Percentiles rank a stretch among this genome's conserved stretches.
Conservation (phyloP, 805 yeast genomes). For the Pichia phayaonensis region DNA sequence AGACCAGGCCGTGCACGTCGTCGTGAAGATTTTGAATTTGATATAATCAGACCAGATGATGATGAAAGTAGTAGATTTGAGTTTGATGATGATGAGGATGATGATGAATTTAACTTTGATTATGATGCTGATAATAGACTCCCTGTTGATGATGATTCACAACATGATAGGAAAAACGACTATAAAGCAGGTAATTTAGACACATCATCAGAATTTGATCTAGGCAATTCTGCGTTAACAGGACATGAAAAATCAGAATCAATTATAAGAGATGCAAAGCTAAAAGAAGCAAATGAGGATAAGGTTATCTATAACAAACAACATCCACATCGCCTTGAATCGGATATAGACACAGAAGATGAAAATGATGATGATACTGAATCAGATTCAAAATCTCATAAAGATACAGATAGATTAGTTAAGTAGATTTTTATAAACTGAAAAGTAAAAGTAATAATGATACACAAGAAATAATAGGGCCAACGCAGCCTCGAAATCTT, state of each 20-base stretch:
- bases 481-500: background rate
- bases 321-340: background rate
- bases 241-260: constrained; percentile 1
- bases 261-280: constrained; percentile 1
- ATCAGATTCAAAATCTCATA: background rate
- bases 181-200: background rate
- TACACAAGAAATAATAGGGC: background rate
- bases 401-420: background rate
- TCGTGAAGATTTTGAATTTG: constrained; percentile 70
- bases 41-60: constrained; percentile 64
- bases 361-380: background rate
- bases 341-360: background rate
- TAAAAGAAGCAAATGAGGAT: background rate
- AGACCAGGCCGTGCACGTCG: constrained; percentile 40
- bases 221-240: constrained; percentile 2
- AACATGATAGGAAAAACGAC: background rate
- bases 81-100: constrained; percentile 14
- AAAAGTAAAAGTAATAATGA: background rate
- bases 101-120: constrained; percentile 7
- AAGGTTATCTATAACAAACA: background rate
- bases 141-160: background rate
- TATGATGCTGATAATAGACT: constrained; percentile 7
- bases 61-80: constrained; percentile 26
- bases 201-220: constrained; percentile 2
- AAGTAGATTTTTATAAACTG: background rate